A percentile compares a stretch with the other conserved stretches of the same genome.
Evolutionary conservation across 2,329 filamentous ascomycete genomes (phyloP).

Genomic region (Elsinoe ampelina): DNA sequence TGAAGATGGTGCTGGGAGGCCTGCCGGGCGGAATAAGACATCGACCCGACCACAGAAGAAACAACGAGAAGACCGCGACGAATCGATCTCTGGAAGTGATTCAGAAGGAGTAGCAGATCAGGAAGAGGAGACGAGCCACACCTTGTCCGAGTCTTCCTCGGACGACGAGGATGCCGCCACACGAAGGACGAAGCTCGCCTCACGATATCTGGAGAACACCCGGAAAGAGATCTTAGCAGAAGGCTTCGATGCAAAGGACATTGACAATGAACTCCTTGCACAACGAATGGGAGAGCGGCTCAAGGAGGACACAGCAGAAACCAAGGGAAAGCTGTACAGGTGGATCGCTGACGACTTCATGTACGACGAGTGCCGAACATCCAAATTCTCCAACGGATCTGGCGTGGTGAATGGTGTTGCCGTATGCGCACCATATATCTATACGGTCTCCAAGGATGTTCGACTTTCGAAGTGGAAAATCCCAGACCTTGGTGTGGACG

Average conservation of each 20-base stretch:
- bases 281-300: slow-evolving; percentile 53
- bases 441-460: slow-evolving; percentile 80
- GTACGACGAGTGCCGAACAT: slow-evolving; percentile 57
- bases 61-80: slow-evolving; percentile 49
- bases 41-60: slow-evolving; percentile 44
- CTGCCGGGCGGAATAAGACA: slow-evolving; percentile 27
- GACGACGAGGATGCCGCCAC: slow-evolving; percentile 80
- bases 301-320: slow-evolving; percentile 84
- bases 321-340: slow-evolving; percentile 81
- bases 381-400: slow-evolving; percentile 69
- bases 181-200: slow-evolving; percentile 73
- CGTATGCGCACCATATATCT: slow-evolving; percentile 67
- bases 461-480: slow-evolving; percentile 84
- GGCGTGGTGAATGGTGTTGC: slow-evolving; percentile 71
- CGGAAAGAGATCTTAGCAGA: slow-evolving; percentile 64
- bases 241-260: slow-evolving; percentile 88
- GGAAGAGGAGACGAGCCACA: slow-evolving; percentile 9
- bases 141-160: slow-evolving; percentile 22
- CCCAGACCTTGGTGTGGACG: slow-evolving; percentile 32
- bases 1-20: slow-evolving; percentile 1
- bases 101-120: slow-evolving; percentile 49
- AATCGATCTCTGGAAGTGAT: slow-evolving; percentile 83
- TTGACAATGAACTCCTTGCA: slow-evolving; percentile 86
- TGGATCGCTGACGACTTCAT: slow-evolving; percentile 65
- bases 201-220: slow-evolving; percentile 87